Base-by-base conservation (phyloP, 176 grass and related monocot genomes). In the Elymus sibiricus region DNA sequence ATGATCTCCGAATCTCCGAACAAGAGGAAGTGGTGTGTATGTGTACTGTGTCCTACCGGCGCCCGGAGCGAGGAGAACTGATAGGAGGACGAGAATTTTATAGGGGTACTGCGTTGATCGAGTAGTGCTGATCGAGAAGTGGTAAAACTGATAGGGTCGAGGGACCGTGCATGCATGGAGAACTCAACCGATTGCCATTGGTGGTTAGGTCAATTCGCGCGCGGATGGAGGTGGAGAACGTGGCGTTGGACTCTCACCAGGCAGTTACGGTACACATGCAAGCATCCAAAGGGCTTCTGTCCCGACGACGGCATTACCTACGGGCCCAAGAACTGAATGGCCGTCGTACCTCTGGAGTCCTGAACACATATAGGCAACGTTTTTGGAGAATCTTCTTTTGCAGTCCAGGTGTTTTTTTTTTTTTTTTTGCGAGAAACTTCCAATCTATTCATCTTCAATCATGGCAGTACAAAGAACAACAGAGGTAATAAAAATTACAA, bases 161-260 rank as follows among this genome's bases (percentile, higher is more conserved):
- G 26, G 63, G 51, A 75, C 70, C 27, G 59, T 51, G 44, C 73
- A 76, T 76, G 70, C 43, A 32, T 77, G 39, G n/a, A 9, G 59
- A 37, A 66, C n/a, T 53, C 83, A 77, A 28, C 62, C 12, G 29
- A 37, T 17, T 34, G 49, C 67, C 46, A 70, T n/a, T 42, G 76
- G 84, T n/a, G 60, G 85, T 87, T 81, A 32, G 31, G 21, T 27
- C 61, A 11, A 82, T 44, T 53, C 42, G 39, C 28, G 19, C 66
- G 43, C 43, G 12, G 39, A 7, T 12, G 61, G 27, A 74, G 68
- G 69, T 60, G 81, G 84, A 90, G 80, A 84, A 84, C 80, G 84
- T 87, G 84, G 78, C 53, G 82, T 59, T 62, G 39, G 68, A 78
- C 47, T 69, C 83, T 67, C 44, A 28, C 22, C n/a, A 6, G 32